Evolutionary conservation across 208 protist species (phyloP), one percentile per base, ranked within the genome.

Genomic region (Herpetomonas samuelpessoai): DNA sequence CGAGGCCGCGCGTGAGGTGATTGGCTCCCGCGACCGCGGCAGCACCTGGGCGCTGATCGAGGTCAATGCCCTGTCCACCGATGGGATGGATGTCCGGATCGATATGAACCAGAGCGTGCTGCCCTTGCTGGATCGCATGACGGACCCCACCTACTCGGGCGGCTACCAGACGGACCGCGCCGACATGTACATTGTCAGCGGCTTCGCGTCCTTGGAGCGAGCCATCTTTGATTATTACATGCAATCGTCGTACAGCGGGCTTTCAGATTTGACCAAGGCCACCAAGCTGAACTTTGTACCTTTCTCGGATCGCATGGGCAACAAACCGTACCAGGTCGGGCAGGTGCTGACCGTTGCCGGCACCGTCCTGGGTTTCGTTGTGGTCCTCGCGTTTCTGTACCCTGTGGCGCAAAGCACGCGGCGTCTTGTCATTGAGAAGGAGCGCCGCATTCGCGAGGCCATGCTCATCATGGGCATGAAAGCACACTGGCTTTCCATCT

Each of bases 381-480:
- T 81, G 54, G 78, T 78, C 21, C 29, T 85, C 35, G 59, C 38
- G 16, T 85, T 78, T 60, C 62, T 85, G 38, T 81, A 79, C 57
- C 65, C 71, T 14, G 60, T 85, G 3, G 57, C 63, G 9, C 70
- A 76, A 57, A 44, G 45, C 29, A 71, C 69, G 4, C 69, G 60
- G 45, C 62, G 65, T 3, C 51, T 83, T 54, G 77, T 83, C 16
- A 21, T 68, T 24, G 74, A 81, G 21, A 85, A 85, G 49, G 78
- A 85, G 46, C 26, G 73, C 29, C 68, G 71, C 16, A 67, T 85
- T 16, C 63, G 71, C 19, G 71, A 85, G 50, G 68, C 69, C 10
- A 58, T 79, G 55, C 60, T 82, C 12, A 81, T 85, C 47, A 85
- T 85, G 78, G 78, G 78, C 22, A 54, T 85, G 14, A 47, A 21